phyloP scores from a whole-genome alignment of 176 grass and related monocot genomes.

The Carex cristatella region DNA sequence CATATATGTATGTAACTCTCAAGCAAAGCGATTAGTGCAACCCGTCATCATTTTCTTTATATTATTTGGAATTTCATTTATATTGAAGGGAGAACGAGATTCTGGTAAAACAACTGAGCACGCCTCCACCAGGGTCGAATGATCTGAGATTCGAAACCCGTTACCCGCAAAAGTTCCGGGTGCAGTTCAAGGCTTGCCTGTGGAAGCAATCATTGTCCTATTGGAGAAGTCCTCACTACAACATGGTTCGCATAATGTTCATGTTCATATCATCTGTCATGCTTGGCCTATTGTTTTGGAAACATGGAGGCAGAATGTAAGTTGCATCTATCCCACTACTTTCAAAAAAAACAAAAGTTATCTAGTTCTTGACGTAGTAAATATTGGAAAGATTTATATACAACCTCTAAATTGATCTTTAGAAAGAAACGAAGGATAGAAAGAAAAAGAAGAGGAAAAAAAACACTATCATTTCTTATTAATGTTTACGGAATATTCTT shows the following conservation, averaged over 20 bases:
- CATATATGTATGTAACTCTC: not conserved
- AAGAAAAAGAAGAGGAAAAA: too few relatives aligned
- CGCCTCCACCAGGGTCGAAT: conserved; percentile 27
- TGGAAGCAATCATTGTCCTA: conserved; percentile 79
- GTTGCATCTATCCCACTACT: conserved; percentile 9
- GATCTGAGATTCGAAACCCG: conserved; percentile 49
- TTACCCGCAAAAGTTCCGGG: conserved; percentile 50
- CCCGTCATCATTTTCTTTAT: not conserved
- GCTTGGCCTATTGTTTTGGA: conserved; percentile 44
- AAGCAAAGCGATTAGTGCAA: not conserved
- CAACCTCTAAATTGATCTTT: too few relatives aligned
- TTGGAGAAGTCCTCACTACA: conserved; percentile 84
- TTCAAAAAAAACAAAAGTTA: not conserved
- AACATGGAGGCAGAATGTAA: conserved; percentile 54
- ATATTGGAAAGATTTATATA: too few relatives aligned
- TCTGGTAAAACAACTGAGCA: conserved; percentile 35
- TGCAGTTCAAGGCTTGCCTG: conserved; percentile 66
- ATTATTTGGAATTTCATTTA: not conserved
- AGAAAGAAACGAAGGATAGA: too few relatives aligned
- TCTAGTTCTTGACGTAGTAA: not conserved
- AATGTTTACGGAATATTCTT: not conserved
- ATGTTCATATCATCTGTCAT: not conserved
- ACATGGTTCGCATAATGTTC: conserved; percentile 48
- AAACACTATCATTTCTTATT: too few relatives aligned
- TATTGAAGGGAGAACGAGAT: conserved; percentile 49